Evolutionary conservation across 176 grass and related monocot species (phyloP).

Genomic region (Carex myosuroides): DNA sequence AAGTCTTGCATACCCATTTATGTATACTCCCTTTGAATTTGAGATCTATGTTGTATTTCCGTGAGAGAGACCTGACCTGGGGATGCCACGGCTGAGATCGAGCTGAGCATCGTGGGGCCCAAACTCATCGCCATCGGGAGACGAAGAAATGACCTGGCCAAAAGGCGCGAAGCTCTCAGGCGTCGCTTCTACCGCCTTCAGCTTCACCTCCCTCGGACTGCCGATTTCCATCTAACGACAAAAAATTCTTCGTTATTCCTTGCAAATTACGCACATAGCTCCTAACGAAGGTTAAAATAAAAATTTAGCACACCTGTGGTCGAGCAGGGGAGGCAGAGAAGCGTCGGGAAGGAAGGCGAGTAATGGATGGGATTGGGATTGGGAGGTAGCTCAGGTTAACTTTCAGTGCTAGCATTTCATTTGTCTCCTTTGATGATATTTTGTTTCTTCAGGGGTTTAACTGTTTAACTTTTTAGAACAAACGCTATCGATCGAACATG

Average conservation of each 20-base stretch:
- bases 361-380: not conserved
- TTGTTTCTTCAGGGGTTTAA: not conserved
- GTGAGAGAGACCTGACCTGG: constrained; percentile 32
- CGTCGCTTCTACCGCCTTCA: constrained; percentile 66
- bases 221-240: constrained; percentile 25
- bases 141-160: constrained; percentile 73
- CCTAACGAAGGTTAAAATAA: not conserved
- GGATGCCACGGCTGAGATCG: constrained; percentile 79
- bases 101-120: constrained; percentile 85
- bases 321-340: not conserved
- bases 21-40: too few species aligned
- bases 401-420: constrained; percentile 12
- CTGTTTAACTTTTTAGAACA: too few species aligned
- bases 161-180: constrained; percentile 73
- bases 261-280: not conserved
- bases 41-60: too few species aligned
- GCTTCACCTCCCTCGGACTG: constrained; percentile 24
- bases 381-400: constrained; percentile 17
- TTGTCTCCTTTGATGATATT: not conserved
- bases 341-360: constrained; percentile 12
- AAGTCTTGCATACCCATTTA: too few species aligned
- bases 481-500: too few species aligned
- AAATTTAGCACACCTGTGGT: not conserved
- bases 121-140: constrained; percentile 66
- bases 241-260: not conserved